Evolutionary conservation across 345 rosid species (phyloP), one percentile per base, ranked within the genome.

Genomic region (Citropsis articulata): DNA sequence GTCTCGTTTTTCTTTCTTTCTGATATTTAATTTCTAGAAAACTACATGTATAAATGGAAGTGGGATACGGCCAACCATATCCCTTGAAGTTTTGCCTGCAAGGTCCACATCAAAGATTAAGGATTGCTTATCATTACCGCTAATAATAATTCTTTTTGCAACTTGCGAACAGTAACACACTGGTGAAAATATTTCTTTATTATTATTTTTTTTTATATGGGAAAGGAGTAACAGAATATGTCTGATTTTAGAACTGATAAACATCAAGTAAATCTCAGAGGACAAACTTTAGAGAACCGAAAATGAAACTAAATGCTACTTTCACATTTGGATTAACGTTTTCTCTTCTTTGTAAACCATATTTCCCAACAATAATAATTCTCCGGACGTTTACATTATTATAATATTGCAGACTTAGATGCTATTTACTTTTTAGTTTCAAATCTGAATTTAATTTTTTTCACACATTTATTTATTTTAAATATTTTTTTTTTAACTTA

Each of bases 91-190:
- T 67, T 53, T 16, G 57, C 19, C 57, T 6, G 18, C 63, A 59
- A 33, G 18, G 53, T 35, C 61, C 30, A 66, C 69, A 38, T 36
- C 56, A 27, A n/a, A 1, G 25, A 25, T 63, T 19, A 6, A 45
- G 21, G 19, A 62, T 74, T 33, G 9, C 16, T 79, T 50, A 73
- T 73, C 66, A 71, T 71, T 40, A 78, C 56, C 81, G 35, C n/a
- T 9, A 40, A 40, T 9, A 10, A 40, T 42, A 42, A 12, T 42
- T 42, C 28, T 10, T 25, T 5, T 67, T 30, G 56, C 36, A 4
- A 55, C 55, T 36, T 60, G 24, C 40, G 66, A 48, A 33, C 57
- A 13, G 18, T 3, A 12, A 45, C 30, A 68, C 24, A 33, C 38
- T 18, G 42, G 45, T 19, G 45, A 65, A 65, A 65, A 19, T 18